These are phyloP conservation scores for Linnemannia hyalina DNA, from an alignment of 192 early-diverging fungal genomes.

Conservation along the genomic window DNA sequence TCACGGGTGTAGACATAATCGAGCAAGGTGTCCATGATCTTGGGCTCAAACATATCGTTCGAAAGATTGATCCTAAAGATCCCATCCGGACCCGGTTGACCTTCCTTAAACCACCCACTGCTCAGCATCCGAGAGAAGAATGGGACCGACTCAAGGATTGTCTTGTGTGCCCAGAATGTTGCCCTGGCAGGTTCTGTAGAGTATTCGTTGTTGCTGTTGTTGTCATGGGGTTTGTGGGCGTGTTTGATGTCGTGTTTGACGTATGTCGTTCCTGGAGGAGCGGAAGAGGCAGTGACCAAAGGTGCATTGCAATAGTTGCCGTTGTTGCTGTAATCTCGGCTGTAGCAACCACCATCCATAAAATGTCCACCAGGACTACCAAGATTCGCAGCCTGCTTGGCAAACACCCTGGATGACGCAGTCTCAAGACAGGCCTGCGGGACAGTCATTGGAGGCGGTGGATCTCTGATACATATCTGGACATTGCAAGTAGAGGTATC, in stretches of 20 bases:
- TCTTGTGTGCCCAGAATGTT: conserved; percentile 35
- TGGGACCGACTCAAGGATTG: conserved; percentile 22
- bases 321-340: background rate
- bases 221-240: background rate
- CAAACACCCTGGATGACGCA: background rate
- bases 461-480: conserved; percentile 24
- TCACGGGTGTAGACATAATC: conserved; percentile 40
- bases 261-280: background rate
- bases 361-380: background rate
- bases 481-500: conserved; percentile 29
- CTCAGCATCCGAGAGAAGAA: conserved; percentile 47
- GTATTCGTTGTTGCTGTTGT: background rate
- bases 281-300: background rate
- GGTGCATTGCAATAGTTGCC: background rate
- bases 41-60: conserved; percentile 31
- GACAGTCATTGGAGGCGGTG: background rate
- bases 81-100: conserved; percentile 2
- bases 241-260: background rate
- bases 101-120: conserved; percentile 18
- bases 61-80: conserved; percentile 26
- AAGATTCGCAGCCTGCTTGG: background rate
- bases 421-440: background rate
- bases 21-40: conserved; percentile 34
- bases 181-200: no score
- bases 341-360: no score